Base-by-base conservation (phyloP, 2,329 filamentous ascomycete genomes). In the Amylocarpus encephaloides region DNA sequence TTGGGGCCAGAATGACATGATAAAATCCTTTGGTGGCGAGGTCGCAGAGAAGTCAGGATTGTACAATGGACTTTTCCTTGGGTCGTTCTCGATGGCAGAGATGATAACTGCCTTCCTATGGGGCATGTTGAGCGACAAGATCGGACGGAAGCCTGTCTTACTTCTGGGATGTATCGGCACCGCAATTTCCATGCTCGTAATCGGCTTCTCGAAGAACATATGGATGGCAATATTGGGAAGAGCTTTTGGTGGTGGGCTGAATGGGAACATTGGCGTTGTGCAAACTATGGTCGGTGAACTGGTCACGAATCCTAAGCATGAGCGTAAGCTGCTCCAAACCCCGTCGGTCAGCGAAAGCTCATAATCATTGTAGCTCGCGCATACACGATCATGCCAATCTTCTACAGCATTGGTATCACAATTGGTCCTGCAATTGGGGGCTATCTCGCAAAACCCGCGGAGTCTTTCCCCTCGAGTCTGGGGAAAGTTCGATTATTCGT, bases 381-480 rank as follows among this genome's bases (percentile, higher is more conserved):
- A 41, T 96, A 93, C 70, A 88, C 91, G 13, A 88, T 96, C 59
- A 95, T 96, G 88, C 91, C 91, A 2, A 87, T 94, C 66, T 86
- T 96, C 30, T 95, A 91, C 90, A 94, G 89, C 64, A 76, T 96
- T 62, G 91, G 91, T 74, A 86, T 74, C 68, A 94, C 95, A 61
- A 77, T 95, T 60, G 91, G 91, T 38, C 89, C 91, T 39, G 86
- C 87, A 65, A 85, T 95, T 65, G 91, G 91, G 62, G 91, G 91
- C 61, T 81, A 87, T 52, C 77, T 96, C 44, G 90, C 91, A 46
- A 80, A 89, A 61, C 91, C 92, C 18, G 91, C 88, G 64, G 77
- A 83, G 56, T 88, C 80, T 65, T 92, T 92, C 64, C 88, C 90
- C 95, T 95, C 64, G 66, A 74, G 13, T 73, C 35, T 49, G 5